A percentile compares a stretch with the other conserved stretches of the same genome.
Evolutionary conservation across 2,329 filamentous ascomycete species (phyloP).

Genomic region (Pyricularia pennisetigena): DNA sequence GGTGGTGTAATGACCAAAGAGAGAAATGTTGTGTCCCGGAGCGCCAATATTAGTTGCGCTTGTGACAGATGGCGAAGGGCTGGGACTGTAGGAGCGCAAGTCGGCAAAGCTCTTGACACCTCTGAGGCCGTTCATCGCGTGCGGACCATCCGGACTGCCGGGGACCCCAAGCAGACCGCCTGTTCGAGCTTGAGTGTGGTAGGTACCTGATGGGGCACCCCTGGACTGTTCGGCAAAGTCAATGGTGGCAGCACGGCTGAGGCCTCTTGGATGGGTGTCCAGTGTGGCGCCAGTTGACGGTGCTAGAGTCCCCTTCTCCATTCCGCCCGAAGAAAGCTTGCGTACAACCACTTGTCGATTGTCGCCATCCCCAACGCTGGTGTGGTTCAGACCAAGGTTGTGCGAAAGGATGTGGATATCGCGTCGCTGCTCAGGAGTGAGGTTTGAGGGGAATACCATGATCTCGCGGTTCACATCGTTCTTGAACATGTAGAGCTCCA

Average conservation of each 20-base stretch:
- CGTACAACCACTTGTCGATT: constrained; percentile 86
- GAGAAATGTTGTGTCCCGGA: constrained; percentile 48
- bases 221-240: constrained; percentile 68
- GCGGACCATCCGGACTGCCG: constrained; percentile 58
- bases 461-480: constrained; percentile 62
- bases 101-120: constrained; percentile 96
- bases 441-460: constrained; percentile 71
- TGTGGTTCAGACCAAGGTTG: constrained; percentile 85
- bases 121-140: constrained; percentile 69
- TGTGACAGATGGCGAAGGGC: constrained; percentile 71
- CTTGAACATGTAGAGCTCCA: constrained; percentile 79
- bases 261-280: constrained; percentile 70
- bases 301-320: background rate
- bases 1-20: constrained; percentile 3
- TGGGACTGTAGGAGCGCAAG: constrained; percentile 87
- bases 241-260: constrained; percentile 93
- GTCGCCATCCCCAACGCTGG: constrained; percentile 80
- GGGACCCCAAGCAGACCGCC: constrained; percentile 72
- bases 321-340: constrained; percentile 32
- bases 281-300: constrained; percentile 48
- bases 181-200: constrained; percentile 65
- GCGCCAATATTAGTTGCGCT: constrained; percentile 6
- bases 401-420: constrained; percentile 92
- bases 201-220: constrained; percentile 17
- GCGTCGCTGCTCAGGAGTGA: constrained; percentile 75